Percentiles rank a stretch among this genome's conserved stretches.
phyloP scores from a whole-genome alignment of 495 filamentous ascomycete genomes.

The Penicillium dipodomyicola region DNA sequence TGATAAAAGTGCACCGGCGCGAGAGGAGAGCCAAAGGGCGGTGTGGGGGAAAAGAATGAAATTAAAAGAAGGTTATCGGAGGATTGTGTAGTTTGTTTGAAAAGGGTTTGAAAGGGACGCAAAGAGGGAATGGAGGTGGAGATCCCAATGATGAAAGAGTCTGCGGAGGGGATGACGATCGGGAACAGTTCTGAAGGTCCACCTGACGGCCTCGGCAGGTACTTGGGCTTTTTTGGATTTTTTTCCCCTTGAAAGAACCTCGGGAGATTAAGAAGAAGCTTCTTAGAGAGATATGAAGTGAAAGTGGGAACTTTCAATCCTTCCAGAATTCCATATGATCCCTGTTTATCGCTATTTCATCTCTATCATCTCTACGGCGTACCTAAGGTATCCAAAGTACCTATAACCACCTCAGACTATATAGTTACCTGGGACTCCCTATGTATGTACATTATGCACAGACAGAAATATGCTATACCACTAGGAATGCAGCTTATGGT shows the following conservation, averaged over 20 bases:
- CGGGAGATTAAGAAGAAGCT: not conserved
- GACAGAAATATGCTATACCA: not conserved
- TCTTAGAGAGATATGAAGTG: slow-evolving; percentile 4
- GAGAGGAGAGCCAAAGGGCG: slow-evolving; percentile 32
- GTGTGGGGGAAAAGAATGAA: slow-evolving; percentile 17
- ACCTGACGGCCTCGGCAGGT: slow-evolving; percentile 29
- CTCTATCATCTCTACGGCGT: slow-evolving; percentile 5
- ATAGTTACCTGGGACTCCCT: not conserved
- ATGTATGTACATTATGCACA: not conserved
- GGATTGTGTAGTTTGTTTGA: not conserved
- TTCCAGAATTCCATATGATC: slow-evolving; percentile 5
- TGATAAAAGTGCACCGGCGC: slow-evolving; percentile 35
- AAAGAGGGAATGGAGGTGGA: slow-evolving; percentile 18
- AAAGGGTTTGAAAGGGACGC: slow-evolving; percentile 7
- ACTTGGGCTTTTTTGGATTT: slow-evolving; percentile 3
- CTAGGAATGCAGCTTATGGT: slow-evolving; percentile 2
- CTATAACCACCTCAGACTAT: not conserved
- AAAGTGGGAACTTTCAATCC: slow-evolving; percentile 13
- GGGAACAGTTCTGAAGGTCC: slow-evolving; percentile 16
- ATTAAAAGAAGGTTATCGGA: slow-evolving; percentile 7
- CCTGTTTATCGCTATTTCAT: not conserved
- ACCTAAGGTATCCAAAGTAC: slow-evolving; percentile 2
- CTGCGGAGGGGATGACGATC: slow-evolving; percentile 34
- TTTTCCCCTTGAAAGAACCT: not conserved
- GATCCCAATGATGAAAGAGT: slow-evolving; percentile 25